Conservation (phyloP, 192 early-diverging fungal genomes). For the Podila minutissima region DNA sequence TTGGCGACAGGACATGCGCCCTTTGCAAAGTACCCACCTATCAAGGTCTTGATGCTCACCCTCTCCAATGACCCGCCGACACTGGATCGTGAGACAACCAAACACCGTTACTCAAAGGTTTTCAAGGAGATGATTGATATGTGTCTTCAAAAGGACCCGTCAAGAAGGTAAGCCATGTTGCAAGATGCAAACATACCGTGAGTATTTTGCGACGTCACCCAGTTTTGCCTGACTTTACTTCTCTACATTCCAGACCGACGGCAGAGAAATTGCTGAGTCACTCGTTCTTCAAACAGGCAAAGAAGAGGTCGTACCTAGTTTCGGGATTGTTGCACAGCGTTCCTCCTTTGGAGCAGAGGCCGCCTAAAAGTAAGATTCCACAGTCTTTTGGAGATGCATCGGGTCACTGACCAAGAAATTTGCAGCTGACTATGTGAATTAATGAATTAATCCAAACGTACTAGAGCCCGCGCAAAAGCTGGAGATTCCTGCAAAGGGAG, state of each 20-base stretch:
- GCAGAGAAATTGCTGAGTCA: conserved; percentile 81
- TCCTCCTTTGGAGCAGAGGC: conserved; percentile 74
- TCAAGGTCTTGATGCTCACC: conserved; percentile 92
- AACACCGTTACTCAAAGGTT: conserved; percentile 77
- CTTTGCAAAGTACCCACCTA: conserved; percentile 87
- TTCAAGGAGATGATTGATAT: conserved; percentile 90
- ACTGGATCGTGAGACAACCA: conserved; percentile 77
- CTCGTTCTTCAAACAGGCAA: conserved; percentile 82
- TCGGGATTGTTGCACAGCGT: conserved; percentile 65
- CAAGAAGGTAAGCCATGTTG: conserved; percentile 40
- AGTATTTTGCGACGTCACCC: not conserved
- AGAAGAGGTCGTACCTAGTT: conserved; percentile 72
- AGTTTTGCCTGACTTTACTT: not conserved
- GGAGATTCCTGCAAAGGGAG: conserved; percentile 57
- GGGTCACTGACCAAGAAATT: not conserved
- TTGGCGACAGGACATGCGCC: conserved; percentile 89
- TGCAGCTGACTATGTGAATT: not conserved
- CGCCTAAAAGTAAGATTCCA: conserved; percentile 54
- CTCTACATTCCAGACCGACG: conserved; percentile 58
- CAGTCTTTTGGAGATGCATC: not conserved
- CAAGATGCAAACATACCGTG: not conserved
- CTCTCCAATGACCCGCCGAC: conserved; percentile 89
- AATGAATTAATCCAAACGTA: not conserved
- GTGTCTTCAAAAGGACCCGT: conserved; percentile 84
- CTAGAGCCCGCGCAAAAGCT: conserved; percentile 53